Percentiles rank a stretch among this genome's conserved stretches.
These are phyloP conservation scores for Trapa bicornis DNA, from an alignment of 345 rosid species.

Conservation along the genomic window DNA sequence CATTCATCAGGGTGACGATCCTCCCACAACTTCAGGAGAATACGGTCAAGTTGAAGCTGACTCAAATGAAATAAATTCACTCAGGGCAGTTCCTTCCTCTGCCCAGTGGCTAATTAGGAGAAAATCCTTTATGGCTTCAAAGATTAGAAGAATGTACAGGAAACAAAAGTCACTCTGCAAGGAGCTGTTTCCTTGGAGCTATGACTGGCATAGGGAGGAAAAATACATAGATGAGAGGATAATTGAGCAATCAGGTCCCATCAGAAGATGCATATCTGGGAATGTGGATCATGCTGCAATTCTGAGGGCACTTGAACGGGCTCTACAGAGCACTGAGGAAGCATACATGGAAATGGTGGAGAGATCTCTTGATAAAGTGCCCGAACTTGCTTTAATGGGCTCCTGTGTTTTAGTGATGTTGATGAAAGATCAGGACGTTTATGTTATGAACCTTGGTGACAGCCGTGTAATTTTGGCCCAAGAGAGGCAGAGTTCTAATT, in stretches of 20 bases:
- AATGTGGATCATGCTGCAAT: slow-evolving; percentile 66
- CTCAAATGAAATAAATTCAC: slow-evolving; percentile 18
- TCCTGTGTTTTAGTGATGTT: slow-evolving; percentile 91
- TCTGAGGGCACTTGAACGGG: slow-evolving; percentile 72
- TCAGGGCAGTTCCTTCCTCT: slow-evolving; percentile 23
- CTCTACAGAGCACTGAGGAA: slow-evolving; percentile 60
- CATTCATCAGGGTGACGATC: slow-evolving; percentile 38
- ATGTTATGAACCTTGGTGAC: slow-evolving; percentile 95
- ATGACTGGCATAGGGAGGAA: slow-evolving; percentile 93
- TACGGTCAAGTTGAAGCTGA: slow-evolving; percentile 31
- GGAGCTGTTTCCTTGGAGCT: slow-evolving; percentile 93
- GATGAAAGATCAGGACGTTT: slow-evolving; percentile 96
- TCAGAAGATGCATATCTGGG: slow-evolving; percentile 78
- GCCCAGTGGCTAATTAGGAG: slow-evolving; percentile 38
- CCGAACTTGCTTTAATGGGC: slow-evolving; percentile 94
- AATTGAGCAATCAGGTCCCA: slow-evolving; percentile 50
- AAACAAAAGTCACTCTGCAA: slow-evolving; percentile 83
- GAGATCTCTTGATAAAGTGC: slow-evolving; percentile 64
- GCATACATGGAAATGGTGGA: slow-evolving; percentile 95
- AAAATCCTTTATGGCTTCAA: slow-evolving; percentile 51
- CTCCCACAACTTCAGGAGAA: slow-evolving; percentile 78
- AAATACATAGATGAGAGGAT: slow-evolving; percentile 46
- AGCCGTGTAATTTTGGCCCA: slow-evolving; percentile 84
- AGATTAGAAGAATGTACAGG: slow-evolving; percentile 51
- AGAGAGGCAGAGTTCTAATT: slow-evolving; percentile 60